Base-by-base conservation (phyloP, 2,329 filamentous ascomycete species). In the Cordyceps militaris region DNA sequence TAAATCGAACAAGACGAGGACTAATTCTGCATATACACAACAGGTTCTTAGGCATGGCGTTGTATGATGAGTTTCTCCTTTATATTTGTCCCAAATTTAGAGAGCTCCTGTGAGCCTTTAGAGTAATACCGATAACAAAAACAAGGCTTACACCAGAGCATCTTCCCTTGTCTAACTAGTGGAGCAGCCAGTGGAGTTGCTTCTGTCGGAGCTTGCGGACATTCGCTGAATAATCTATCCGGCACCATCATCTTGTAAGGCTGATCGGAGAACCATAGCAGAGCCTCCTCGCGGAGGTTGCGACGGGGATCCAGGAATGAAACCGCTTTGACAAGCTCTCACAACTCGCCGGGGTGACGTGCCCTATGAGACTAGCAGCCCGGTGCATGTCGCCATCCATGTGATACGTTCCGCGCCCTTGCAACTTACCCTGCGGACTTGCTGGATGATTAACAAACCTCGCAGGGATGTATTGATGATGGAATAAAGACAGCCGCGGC, bases 191-290 rank as follows among this genome's bases (percentile, higher is more conserved):
- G 50, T 43, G 50, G 38, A 52, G 23, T n/a, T 26, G 46, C 24
- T 43, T 9, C 19, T n/a, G 50, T 43, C 50, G 50, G 50, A 53
- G 9, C 38, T 53, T 34, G 50, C 50, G 50, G 50, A 53, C 50
- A 53, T 53, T 34, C 13, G 40, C 38, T 53, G 40, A 53, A 43
- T 53, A 44, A 51, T 49, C 26, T 47, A 4, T 30, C 9, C 9
- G 8, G 19, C 47, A 36, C 47, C 8, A 36, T 4, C 19, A 11
- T 36, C 8, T 34, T 6, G 21, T 19, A 51, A 13, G 32, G 48
- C 48, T 51, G 48, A 38, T 40, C 14, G 26, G 28, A 21, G 28
- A 21, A 44, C 42, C 9, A 24, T 21, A n/a, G 3, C 38, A 42
- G 16, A 42, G n/a, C 32, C 14, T 34, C 32, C 14, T 34, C 28